Conservation (phyloP, 2,329 filamentous ascomycete species). For the Hymenoscyphus albidus region DNA sequence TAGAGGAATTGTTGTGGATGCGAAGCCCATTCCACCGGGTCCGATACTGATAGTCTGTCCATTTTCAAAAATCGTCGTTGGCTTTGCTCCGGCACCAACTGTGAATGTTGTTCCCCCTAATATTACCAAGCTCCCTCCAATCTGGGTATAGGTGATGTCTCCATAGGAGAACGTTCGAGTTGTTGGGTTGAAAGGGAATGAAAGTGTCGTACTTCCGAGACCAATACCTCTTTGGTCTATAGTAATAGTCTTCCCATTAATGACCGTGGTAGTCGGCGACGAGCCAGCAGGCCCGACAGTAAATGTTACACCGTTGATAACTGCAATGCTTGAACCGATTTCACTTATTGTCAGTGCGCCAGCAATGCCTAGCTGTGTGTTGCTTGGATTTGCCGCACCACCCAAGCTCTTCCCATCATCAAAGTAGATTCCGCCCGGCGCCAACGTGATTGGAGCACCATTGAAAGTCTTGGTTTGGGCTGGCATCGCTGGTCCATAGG, state of each 20-base stretch:
- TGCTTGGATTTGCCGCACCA: conserved; percentile 19
- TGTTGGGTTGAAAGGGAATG: conserved; percentile 24
- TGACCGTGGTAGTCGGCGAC: conserved; percentile 42
- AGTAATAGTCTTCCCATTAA: conserved; percentile 49
- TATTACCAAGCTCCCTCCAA: conserved; percentile 23
- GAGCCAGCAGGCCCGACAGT: conserved; percentile 44
- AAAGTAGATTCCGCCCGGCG: conserved; percentile 22
- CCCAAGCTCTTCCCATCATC: conserved; percentile 23
- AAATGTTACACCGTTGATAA: conserved; percentile 49
- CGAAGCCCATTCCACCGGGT: conserved; percentile 29
- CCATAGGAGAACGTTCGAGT: conserved; percentile 25
- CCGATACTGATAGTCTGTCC: conserved; percentile 30
- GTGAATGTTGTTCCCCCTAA: conserved; percentile 30
- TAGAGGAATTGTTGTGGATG: conserved; percentile 26
- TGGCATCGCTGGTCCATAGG: conserved; percentile 22
- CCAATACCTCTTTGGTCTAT: conserved; percentile 48
- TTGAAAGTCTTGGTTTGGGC: conserved; percentile 24
- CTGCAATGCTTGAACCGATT: conserved; percentile 35
- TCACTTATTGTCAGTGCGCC: conserved; percentile 30
- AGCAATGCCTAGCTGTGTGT: conserved; percentile 27
- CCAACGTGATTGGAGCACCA: conserved; percentile 28
- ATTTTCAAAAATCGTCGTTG: conserved; percentile 21
- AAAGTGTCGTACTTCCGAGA: conserved; percentile 22
- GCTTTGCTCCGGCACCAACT: conserved; percentile 19
- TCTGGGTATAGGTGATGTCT: conserved; percentile 26